A percentile compares a stretch with the other conserved stretches of the same genome.
phyloP scores from a whole-genome alignment of 2,329 filamentous ascomycete species.

The Sclerotinia trifoliorum region DNA sequence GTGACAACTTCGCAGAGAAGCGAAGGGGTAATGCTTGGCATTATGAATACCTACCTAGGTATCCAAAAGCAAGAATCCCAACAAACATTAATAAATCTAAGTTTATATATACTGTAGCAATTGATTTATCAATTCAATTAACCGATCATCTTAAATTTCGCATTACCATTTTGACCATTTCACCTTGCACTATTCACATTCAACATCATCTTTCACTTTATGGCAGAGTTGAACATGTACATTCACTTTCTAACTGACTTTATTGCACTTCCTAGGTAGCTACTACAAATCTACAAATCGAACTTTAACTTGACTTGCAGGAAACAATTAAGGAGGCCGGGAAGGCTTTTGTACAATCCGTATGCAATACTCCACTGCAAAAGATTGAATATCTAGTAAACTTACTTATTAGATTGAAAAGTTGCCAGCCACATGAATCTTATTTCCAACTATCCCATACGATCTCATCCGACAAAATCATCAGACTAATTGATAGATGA shows the following conservation, averaged over 20 bases:
- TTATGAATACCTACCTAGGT: background rate
- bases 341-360: background rate
- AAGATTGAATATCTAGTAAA: background rate
- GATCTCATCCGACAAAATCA: background rate
- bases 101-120: background rate
- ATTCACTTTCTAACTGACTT: background rate
- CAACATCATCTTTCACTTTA: background rate
- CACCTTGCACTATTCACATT: background rate
- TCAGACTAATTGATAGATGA: too few relatives aligned
- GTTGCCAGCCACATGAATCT: too few relatives aligned
- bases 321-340: background rate
- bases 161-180: background rate
- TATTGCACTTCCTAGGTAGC: background rate
- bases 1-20: background rate
- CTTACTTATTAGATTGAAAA: background rate
- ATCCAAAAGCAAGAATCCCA: background rate
- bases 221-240: rapidly evolving
- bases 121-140: rapidly evolving
- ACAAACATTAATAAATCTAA: background rate
- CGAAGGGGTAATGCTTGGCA: slow-evolving; percentile 21
- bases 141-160: background rate
- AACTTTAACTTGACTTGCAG: background rate
- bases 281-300: too few relatives aligned
- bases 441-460: background rate
- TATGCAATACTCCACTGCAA: background rate